These are phyloP conservation scores for Fragilaria crotonensis DNA, from an alignment of 108 stramenopile species.

Conservation along the genomic window DNA sequence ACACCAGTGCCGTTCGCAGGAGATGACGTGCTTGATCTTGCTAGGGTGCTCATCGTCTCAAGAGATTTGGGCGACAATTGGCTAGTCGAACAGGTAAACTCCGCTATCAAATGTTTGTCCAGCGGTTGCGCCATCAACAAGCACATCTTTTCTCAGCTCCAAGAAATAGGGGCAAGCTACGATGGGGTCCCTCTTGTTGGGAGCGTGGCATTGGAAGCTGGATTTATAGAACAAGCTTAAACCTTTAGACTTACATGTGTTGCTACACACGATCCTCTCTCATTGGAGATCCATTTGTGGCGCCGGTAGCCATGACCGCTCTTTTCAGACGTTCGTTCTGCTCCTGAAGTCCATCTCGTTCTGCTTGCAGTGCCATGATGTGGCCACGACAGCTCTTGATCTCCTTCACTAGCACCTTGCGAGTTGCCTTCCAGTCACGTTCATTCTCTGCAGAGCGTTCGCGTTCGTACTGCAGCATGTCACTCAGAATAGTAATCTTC, in stretches of 20 bases:
- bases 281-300: neutral
- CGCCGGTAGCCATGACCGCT: conserved; percentile 5
- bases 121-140: neutral
- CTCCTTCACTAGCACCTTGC: conserved; percentile 82
- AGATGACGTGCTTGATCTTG: neutral
- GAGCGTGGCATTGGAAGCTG: too few species aligned
- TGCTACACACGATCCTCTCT: neutral
- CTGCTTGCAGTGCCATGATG: conserved; percentile 64
- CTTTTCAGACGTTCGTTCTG: conserved; percentile 65
- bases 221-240: too few species aligned
- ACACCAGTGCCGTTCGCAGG: neutral
- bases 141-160: too few species aligned
- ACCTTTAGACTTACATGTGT: too few species aligned
- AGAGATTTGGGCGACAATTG: neutral
- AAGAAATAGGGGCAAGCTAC: too few species aligned
- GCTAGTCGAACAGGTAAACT: neutral
- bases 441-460: conserved; percentile 61
- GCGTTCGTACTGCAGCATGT: conserved; percentile 76
- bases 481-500: conserved; percentile 57
- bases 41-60: neutral
- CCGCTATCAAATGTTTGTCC: neutral
- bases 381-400: conserved; percentile 73
- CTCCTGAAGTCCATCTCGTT: conserved; percentile 62
- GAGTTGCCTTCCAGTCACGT: conserved; percentile 68
- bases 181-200: too few species aligned